Base-by-base conservation (phyloP, 2,329 filamentous ascomycete species). In the Tolypocladium tropicale region DNA sequence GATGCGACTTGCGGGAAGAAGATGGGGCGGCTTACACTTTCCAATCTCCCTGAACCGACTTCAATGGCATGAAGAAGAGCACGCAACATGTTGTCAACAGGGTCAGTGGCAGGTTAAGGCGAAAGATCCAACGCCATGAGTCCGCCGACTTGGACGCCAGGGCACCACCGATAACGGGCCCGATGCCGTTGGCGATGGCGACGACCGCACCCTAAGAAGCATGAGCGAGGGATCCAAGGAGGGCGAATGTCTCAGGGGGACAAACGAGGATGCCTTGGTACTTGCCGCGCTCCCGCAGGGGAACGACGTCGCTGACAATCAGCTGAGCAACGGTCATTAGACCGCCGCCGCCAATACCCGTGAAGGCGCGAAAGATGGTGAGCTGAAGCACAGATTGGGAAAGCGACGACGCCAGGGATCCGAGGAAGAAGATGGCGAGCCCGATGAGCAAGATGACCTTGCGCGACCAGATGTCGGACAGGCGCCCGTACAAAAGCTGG, bases 241-340 rank as follows among this genome's bases (percentile, higher is more conserved):
- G 41, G 7, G 18, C 18, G 3, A 21, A 36, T n/a, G 11, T 6
- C 4, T n/a, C 4, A 10, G 6, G 0, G 1, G 3, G 2, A 56
- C 66, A 56, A 57, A 74, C 79, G 59, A 78, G 55, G 56, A 74
- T 70, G 0, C 87, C 88, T 67, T 91, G 88, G 79, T 86, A 92
- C 21, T 86, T 79, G 0, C 88, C 88, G 56, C 88, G 75, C 57
- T 89, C 81, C 5, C 86, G 75, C 25, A 90, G 72, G 0, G 86
- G 80, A 1, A 91, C 80, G 14, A 90, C 77, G 67, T 92, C 88
- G 59, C 82, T 86, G 62, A 91, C 72, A 57, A 91, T 73, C 39
- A 91, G 85, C 55, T 79, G 82, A 10, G 85, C 83, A 49, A 89
- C 82, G 0, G 85, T 85, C 52, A 83, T 85, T 76, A 90, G 83